phyloP scores from a whole-genome alignment of 345 rosid genomes.

The Citrus inodora region DNA sequence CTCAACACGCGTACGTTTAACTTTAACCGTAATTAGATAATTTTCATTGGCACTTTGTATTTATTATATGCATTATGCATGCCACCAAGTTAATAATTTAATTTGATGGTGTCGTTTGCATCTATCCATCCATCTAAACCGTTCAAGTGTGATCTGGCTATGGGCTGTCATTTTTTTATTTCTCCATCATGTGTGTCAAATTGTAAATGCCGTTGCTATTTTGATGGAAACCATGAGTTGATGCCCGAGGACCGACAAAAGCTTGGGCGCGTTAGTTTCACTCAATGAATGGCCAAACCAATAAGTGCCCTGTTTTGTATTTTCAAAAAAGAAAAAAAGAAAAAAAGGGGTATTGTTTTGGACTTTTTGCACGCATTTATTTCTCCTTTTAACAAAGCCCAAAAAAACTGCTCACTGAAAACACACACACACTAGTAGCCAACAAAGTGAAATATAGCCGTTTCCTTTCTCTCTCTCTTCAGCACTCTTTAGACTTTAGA shows the following conservation, averaged over 20 bases:
- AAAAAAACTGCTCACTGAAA: not conserved
- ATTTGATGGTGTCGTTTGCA: no score
- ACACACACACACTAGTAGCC: not conserved
- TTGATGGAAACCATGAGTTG: not conserved
- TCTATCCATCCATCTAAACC: not conserved
- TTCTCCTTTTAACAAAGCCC: no score
- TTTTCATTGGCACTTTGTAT: not conserved
- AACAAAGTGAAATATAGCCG: conserved; percentile 22
- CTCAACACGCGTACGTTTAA: not conserved
- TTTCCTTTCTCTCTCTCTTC: conserved; percentile 13
- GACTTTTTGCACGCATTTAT: no score
- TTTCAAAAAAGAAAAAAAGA: no score
- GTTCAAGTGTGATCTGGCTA: conserved; percentile 31
- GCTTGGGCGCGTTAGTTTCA: not conserved
- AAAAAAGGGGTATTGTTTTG: no score
- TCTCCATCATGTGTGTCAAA: not conserved
- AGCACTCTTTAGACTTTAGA: not conserved
- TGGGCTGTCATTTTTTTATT: conserved; percentile 31
- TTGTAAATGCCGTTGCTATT: no score
- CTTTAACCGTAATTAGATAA: not conserved
- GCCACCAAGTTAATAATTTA: no score
- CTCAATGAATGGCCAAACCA: not conserved
- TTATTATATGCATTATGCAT: no score
- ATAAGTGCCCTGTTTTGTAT: not conserved
- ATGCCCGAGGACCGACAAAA: conserved; percentile 38